Conservation (phyloP, 2,329 filamentous ascomycete species). For the Reticulascus tulasneorum region DNA sequence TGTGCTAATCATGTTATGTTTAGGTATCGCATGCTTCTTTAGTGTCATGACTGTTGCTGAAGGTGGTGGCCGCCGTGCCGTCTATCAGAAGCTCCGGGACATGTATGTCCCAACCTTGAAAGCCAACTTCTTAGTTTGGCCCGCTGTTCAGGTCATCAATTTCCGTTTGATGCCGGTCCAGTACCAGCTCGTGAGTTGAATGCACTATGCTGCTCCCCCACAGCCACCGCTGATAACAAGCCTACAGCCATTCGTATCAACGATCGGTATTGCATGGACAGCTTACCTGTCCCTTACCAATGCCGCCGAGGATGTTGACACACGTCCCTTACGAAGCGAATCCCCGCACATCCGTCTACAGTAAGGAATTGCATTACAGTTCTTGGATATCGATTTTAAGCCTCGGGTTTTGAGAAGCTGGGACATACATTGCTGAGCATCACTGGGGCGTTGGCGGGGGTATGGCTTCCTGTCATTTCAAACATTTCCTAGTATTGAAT, state of each 20-base stretch:
- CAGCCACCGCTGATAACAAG: constrained; percentile 2
- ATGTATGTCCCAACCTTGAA: constrained; percentile 93
- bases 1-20: no score
- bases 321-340: constrained; percentile 19
- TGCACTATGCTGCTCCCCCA: background rate
- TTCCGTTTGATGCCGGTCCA: constrained; percentile 93
- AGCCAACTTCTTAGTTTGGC: constrained; percentile 95
- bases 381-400: no score
- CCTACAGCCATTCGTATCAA: constrained; percentile 85
- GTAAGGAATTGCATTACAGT: constrained; percentile 8
- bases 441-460: constrained; percentile 1
- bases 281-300: constrained; percentile 93
- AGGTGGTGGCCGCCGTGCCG: constrained; percentile 77
- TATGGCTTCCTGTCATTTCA: background rate
- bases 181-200: constrained; percentile 82
- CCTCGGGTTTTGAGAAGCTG: no score
- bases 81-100: constrained; percentile 82
- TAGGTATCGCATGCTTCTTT: constrained; percentile 84
- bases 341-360: constrained; percentile 30
- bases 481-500: background rate
- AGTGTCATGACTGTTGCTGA: constrained; percentile 95
- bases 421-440: no score
- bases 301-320: constrained; percentile 66
- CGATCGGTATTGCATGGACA: constrained; percentile 94
- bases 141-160: constrained; percentile 92